phyloP scores from a whole-genome alignment of 371 early-diverging fungal species.

The Mucor saturninus region DNA sequence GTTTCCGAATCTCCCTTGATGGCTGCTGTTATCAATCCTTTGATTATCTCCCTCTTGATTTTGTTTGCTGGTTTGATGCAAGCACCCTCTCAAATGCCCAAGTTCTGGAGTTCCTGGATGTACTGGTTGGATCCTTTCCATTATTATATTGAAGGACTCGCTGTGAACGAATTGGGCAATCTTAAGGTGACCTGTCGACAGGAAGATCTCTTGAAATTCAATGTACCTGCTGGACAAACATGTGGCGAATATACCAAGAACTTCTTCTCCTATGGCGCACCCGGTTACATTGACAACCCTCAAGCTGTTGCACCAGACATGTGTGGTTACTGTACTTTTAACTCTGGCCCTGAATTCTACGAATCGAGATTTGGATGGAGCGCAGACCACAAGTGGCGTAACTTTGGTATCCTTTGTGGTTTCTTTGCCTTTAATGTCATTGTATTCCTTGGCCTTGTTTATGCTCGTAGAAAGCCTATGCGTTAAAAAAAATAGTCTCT shows the following conservation, averaged over 20 bases:
- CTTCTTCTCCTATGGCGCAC: conserved; percentile 51
- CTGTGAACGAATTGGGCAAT: conserved; percentile 69
- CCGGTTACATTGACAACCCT: conserved; percentile 64
- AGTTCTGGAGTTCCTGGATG: conserved; percentile 81
- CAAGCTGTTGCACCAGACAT: conserved; percentile 44
- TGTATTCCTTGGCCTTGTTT: conserved; percentile 53
- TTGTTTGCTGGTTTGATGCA: conserved; percentile 79
- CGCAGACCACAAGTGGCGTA: conserved; percentile 72
- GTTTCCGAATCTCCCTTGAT: conserved; percentile 61
- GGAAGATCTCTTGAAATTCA: conserved; percentile 56
- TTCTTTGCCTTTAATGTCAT: conserved; percentile 61
- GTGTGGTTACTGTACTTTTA: conserved; percentile 74
- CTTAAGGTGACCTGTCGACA: conserved; percentile 56
- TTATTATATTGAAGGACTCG: conserved; percentile 76
- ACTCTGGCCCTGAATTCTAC: conserved; percentile 65
- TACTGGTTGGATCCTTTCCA: conserved; percentile 78
- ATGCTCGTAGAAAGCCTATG: conserved; percentile 43
- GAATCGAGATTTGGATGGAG: conserved; percentile 57
- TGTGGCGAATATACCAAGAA: conserved; percentile 67
- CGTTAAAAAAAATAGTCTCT: conserved; percentile 27
- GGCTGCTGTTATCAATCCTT: conserved; percentile 75
- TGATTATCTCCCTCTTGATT: conserved; percentile 70
- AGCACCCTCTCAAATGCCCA: conserved; percentile 68
- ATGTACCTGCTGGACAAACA: conserved; percentile 62
- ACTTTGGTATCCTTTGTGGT: conserved; percentile 68